Evolutionary conservation across 139 green algal genomes (phyloP), one percentile per base, ranked within the genome.

Genomic region (Chlorella sp.): DNA sequence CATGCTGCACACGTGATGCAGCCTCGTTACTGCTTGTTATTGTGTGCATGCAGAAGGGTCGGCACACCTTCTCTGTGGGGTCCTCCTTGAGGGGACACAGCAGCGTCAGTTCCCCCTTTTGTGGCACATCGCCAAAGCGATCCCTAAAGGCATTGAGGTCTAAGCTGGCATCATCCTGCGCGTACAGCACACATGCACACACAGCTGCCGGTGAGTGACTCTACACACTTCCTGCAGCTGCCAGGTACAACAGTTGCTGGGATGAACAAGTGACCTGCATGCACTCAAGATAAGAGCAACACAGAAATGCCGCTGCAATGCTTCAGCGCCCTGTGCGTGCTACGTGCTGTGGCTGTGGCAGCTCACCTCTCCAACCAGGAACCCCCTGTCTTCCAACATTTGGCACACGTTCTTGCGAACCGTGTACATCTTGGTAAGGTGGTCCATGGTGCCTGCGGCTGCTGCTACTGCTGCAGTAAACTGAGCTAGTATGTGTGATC

Each of bases 371-470:
- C 69, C 69, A 17, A 99, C 85, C 1, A 98, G 75, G 73, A 97
- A 99, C 29, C 86, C 87, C n/a, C 95, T 72, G 73, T 97, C 92
- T 3, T 80, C 76, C 24, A 99, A 85, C 94, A 99, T 97, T 72
- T 98, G 83, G 23, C 90, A 67, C 34, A 87, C 93, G 14, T 92
- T 98, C 49, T 86, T 88, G 0, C 91, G 76, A 67, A 91, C 93
- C 27, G 76, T 77, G 67, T 82, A 86, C 42, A 97, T 71, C 24
- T 83, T 79, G 0, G 87, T 94, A 0, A 85, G 72, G 30, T 83
- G 77, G 55, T 94, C 88, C 90, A 96, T 92, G 42, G 42, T 17
- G 17, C 10, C 42, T 17, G 10, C 42, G 10, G 42, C 10, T 55
- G 42, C 42, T 55, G 10, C 42, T 10, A 10, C 42, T 10, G 42